A percentile compares a stretch with the other conserved stretches of the same genome.
Evolutionary conservation across 306 rosid species (phyloP).

Genomic region (Benincasa hispida): DNA sequence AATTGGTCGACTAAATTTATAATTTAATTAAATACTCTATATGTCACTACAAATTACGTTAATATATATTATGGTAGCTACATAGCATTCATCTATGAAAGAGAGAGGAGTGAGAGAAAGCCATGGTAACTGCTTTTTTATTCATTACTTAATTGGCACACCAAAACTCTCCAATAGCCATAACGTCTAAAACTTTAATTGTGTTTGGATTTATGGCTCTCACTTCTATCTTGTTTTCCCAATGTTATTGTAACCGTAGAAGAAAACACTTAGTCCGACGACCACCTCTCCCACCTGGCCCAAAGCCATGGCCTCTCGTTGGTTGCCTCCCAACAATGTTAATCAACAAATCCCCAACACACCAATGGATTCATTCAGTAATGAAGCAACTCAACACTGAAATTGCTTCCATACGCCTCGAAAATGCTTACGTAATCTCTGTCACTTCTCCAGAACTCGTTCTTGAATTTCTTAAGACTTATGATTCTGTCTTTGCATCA

Average conservation of each 20-base stretch:
- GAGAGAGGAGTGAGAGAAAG: background rate
- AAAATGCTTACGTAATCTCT: background rate
- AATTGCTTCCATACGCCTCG: slow-evolving; percentile 12
- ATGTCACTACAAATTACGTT: too few relatives aligned
- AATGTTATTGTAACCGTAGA: background rate
- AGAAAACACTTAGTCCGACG: background rate
- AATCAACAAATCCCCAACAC: background rate
- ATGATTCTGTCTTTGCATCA: slow-evolving; percentile 29
- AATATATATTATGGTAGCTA: too few relatives aligned
- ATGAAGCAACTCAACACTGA: background rate
- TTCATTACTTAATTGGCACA: background rate
- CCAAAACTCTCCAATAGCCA: background rate
- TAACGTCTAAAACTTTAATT: background rate
- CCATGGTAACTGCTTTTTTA: background rate
- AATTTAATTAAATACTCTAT: too few relatives aligned
- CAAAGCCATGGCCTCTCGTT: background rate
- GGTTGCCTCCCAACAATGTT: background rate
- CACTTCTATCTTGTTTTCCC: background rate
- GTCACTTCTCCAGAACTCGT: background rate
- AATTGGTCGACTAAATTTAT: too few relatives aligned
- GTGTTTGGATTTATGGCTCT: background rate
- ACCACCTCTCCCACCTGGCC: background rate
- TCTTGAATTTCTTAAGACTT: slow-evolving; percentile 23
- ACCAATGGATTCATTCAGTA: background rate
- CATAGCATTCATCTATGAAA: too few relatives aligned